Evolutionary conservation across 176 grass and related monocot genomes (phyloP).

Genomic region (Musa troglodytarum): DNA sequence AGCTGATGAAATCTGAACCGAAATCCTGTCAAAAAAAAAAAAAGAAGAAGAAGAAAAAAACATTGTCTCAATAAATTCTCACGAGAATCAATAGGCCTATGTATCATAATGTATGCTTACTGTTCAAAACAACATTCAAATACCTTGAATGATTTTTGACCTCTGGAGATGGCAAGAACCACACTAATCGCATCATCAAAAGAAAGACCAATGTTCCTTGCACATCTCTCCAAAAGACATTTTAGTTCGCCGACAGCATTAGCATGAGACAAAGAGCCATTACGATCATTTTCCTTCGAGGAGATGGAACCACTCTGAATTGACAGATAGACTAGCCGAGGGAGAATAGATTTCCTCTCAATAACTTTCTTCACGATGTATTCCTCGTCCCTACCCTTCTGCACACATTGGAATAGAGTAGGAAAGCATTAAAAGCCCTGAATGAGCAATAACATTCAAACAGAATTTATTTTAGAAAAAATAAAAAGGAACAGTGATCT

Average conservation of each 20-base stretch:
- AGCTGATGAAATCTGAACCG: constrained; percentile 61
- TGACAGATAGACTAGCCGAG: constrained; percentile 74
- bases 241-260: constrained; percentile 47
- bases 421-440: background rate
- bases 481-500: too few species aligned
- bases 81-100: background rate
- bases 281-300: constrained; percentile 38
- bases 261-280: constrained; percentile 39
- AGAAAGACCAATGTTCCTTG: constrained; percentile 77
- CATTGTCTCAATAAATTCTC: constrained; percentile 2
- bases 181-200: constrained; percentile 71
- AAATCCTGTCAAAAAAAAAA: constrained; percentile 53
- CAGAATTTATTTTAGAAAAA: background rate
- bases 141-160: constrained; percentile 78
- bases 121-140: background rate
- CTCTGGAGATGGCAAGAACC: constrained; percentile 52
- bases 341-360: constrained; percentile 78
- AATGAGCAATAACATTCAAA: background rate
- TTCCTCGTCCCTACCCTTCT: constrained; percentile 44
- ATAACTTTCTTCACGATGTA: constrained; percentile 35
- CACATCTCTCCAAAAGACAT: constrained; percentile 71
- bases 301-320: constrained; percentile 36
- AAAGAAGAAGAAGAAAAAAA: background rate
- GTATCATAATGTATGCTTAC: too few species aligned
- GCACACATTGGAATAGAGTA: constrained; percentile 36